phyloP scores from a whole-genome alignment of 352 stramenopile species.

The Phytophthora idaei region DNA sequence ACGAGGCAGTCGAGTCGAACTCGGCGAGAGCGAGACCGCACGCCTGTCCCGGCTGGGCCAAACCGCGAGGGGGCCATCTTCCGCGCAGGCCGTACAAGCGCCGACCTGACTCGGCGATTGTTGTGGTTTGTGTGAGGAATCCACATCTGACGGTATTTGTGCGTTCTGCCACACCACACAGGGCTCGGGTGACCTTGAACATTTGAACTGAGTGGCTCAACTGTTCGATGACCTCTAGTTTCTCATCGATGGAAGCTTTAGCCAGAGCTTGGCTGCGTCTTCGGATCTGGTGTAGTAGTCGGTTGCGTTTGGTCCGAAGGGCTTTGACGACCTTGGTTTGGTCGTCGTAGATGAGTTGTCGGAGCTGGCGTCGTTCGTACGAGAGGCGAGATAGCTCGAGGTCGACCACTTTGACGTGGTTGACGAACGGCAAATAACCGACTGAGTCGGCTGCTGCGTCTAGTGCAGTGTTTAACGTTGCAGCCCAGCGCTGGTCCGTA shows the following conservation, averaged over 20 bases:
- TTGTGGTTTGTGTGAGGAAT: no score
- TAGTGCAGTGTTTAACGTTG: slow-evolving; percentile 9
- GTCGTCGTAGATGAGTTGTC: background rate
- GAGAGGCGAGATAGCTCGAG: background rate
- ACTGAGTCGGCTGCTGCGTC: slow-evolving; percentile 4
- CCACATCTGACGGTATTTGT: no score
- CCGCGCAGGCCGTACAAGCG: no score
- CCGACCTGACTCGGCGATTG: no score
- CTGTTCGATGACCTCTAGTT: background rate
- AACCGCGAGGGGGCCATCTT: no score
- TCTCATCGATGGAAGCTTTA: background rate
- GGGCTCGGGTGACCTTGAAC: no score
- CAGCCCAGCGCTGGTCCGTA: background rate
- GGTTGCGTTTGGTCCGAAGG: background rate
- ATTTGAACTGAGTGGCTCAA: background rate
- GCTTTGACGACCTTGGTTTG: background rate
- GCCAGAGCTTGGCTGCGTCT: background rate
- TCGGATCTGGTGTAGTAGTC: background rate
- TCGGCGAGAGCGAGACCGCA: no score
- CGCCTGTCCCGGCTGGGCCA: no score
- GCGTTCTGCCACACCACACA: no score
- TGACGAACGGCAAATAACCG: slow-evolving; percentile 3
- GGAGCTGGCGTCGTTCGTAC: background rate
- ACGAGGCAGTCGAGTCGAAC: no score
- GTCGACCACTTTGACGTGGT: slow-evolving; percentile 3